These are phyloP conservation scores for Hypericum perforatum DNA, from an alignment of 345 rosid species.

Conservation along the genomic window DNA sequence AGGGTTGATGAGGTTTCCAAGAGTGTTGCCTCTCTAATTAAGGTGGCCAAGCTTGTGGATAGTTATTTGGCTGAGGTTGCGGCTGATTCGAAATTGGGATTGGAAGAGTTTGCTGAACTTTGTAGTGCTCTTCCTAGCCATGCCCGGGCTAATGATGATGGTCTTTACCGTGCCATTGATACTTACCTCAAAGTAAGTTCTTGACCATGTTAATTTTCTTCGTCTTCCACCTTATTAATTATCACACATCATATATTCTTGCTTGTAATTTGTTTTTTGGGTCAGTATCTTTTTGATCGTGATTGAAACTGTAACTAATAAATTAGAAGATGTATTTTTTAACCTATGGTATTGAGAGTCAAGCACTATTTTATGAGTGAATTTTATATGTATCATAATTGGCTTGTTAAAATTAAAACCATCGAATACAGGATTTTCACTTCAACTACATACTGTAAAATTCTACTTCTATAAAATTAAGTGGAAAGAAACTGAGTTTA, in stretches of 20 bases:
- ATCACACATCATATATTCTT: background rate
- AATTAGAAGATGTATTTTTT: too few species aligned
- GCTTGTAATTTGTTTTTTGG: too few species aligned
- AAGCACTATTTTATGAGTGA: too few species aligned
- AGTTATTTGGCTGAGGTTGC: constrained; percentile 69
- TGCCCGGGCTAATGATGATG: constrained; percentile 61
- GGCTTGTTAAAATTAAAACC: too few species aligned
- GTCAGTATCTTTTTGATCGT: too few species aligned
- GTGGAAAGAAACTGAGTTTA: too few species aligned
- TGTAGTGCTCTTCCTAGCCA: constrained; percentile 59
- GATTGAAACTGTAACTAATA: too few species aligned
- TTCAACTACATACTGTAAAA: too few species aligned
- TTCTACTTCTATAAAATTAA: too few species aligned
- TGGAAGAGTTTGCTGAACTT: constrained; percentile 44
- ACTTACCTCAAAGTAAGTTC: constrained; percentile 72
- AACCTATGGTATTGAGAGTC: too few species aligned
- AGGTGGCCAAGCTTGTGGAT: constrained; percentile 77
- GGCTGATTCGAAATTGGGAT: constrained; percentile 43
- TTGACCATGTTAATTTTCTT: background rate
- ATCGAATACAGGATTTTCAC: too few species aligned
- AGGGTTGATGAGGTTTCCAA: constrained; percentile 32
- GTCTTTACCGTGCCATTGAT: constrained; percentile 74
- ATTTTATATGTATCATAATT: too few species aligned
- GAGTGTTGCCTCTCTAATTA: constrained; percentile 41
- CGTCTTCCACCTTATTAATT: background rate